These are phyloP conservation scores for Saccharomyces pastorianus DNA, from an alignment of 1,139 yeast genomes.

Conservation along the genomic window DNA sequence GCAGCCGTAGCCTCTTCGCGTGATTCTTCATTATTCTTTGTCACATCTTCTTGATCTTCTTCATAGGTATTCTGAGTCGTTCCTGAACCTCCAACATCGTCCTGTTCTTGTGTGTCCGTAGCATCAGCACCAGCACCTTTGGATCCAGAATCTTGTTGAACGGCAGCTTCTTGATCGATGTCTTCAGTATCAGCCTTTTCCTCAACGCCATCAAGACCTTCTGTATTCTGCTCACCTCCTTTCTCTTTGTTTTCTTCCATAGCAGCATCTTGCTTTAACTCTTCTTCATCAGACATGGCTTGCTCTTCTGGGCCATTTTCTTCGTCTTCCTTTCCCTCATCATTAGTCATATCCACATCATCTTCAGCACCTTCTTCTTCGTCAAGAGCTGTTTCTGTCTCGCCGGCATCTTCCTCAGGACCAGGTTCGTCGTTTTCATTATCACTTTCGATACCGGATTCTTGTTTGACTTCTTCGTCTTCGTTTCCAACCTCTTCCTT, in stretches of 20 bases:
- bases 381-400: slow-evolving; percentile 24
- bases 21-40: slow-evolving; percentile 47
- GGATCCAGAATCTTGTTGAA: slow-evolving; percentile 63
- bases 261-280: slow-evolving; percentile 8
- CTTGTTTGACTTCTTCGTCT: slow-evolving; percentile 27
- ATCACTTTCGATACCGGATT: slow-evolving; percentile 29
- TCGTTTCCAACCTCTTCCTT: slow-evolving; percentile 30
- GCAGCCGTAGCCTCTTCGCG: slow-evolving; percentile 73
- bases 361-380: slow-evolving; percentile 27
- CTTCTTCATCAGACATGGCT: slow-evolving; percentile 20
- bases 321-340: slow-evolving; percentile 22
- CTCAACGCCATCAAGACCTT: slow-evolving; percentile 38
- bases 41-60: slow-evolving; percentile 33
- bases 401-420: slow-evolving; percentile 25
- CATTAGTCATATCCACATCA: slow-evolving; percentile 22
- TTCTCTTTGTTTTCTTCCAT: slow-evolving; percentile 11
- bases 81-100: slow-evolving; percentile 63
- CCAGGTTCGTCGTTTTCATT: slow-evolving; percentile 27
- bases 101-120: slow-evolving; percentile 56
- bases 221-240: slow-evolving; percentile 28
- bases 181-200: slow-evolving; percentile 46
- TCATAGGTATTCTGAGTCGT: slow-evolving; percentile 44
- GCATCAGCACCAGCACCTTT: slow-evolving; percentile 74
- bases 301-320: slow-evolving; percentile 27
- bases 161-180: slow-evolving; percentile 56